These are phyloP conservation scores for Colletotrichum endophyticum DNA, from an alignment of 2,329 filamentous ascomycete species.

Conservation along the genomic window DNA sequence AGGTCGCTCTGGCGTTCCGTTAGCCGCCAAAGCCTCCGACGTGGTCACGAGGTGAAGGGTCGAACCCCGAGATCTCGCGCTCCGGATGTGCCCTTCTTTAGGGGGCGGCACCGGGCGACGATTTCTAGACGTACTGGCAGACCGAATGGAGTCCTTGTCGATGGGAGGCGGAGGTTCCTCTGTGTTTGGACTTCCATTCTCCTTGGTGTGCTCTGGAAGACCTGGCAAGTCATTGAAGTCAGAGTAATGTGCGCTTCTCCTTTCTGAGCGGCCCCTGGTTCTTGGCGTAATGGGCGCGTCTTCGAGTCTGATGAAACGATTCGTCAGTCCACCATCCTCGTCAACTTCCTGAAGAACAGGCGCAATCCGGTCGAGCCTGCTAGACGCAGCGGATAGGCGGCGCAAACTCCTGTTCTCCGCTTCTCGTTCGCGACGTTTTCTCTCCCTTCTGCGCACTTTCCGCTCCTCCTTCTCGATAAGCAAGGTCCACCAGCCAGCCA, in stretches of 20 bases:
- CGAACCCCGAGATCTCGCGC: conserved; percentile 78
- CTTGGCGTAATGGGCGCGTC: conserved; percentile 59
- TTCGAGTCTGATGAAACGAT: conserved; percentile 46
- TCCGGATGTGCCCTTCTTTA: conserved; percentile 76
- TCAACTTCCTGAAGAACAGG: conserved; percentile 79
- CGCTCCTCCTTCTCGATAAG: conserved; percentile 93
- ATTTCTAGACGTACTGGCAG: conserved; percentile 77
- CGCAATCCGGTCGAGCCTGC: conserved; percentile 80
- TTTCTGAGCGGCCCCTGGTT: conserved; percentile 77
- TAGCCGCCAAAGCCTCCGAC: conserved; percentile 51
- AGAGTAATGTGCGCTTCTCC: conserved; percentile 70
- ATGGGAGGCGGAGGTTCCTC: conserved; percentile 71
- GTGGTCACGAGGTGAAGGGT: conserved; percentile 85
- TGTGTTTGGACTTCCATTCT: conserved; percentile 47
- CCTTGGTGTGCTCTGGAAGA: conserved; percentile 66
- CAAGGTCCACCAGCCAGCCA: conserved; percentile 96
- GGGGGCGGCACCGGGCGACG: conserved; percentile 81
- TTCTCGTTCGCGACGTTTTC: conserved; percentile 85
- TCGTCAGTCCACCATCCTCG: conserved; percentile 68
- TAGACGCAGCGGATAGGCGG: conserved; percentile 87
- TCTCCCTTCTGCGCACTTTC: conserved; percentile 80
- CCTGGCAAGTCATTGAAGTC: conserved; percentile 78
- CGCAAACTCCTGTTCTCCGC: conserved; percentile 79
- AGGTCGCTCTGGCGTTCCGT: conserved; percentile 30
- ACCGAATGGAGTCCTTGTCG: conserved; percentile 79